phyloP scores from a whole-genome alignment of 2,329 filamentous ascomycete genomes.

The Neodidymelliopsis sp. region DNA sequence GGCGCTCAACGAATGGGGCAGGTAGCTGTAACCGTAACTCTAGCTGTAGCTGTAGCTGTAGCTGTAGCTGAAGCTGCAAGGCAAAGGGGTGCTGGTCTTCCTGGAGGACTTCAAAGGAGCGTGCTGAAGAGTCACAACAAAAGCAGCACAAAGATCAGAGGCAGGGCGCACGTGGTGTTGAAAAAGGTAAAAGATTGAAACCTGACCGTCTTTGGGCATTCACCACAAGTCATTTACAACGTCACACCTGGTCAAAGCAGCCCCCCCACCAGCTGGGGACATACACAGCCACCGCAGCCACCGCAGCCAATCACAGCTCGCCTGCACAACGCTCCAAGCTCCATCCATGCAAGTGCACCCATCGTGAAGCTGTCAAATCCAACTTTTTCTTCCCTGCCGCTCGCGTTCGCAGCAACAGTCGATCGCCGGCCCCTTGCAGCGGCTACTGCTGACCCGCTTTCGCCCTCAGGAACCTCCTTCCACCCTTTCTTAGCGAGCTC shows the following conservation, averaged over 20 bases:
- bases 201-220: slow-evolving; percentile 19
- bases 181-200: slow-evolving; percentile 16
- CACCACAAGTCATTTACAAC: slow-evolving; percentile 16
- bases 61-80: too few relatives aligned
- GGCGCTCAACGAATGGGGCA: slow-evolving; percentile 30
- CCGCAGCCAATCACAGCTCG: slow-evolving; percentile 21
- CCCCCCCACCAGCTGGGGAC: slow-evolving; percentile 5
- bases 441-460: slow-evolving; percentile 40
- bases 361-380: slow-evolving; percentile 17
- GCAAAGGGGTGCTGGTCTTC: too few relatives aligned
- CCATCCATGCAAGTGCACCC: slow-evolving; percentile 19
- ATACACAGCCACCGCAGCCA: slow-evolving; percentile 20
- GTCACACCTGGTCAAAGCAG: slow-evolving; percentile 17
- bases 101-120: slow-evolving; percentile 15
- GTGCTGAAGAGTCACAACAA: slow-evolving; percentile 5
- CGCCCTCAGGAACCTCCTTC: slow-evolving; percentile 34
- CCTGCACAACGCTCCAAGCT: slow-evolving; percentile 14
- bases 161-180: slow-evolving; percentile 8
- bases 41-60: too few relatives aligned
- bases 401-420: slow-evolving; percentile 23
- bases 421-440: slow-evolving; percentile 45
- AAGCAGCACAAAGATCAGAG: not conserved
- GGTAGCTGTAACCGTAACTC: slow-evolving; percentile 8
- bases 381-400: slow-evolving; percentile 19
- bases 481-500: slow-evolving; percentile 12